Evolutionary conservation across 257 asterid species (phyloP).

Genomic region (Plantago ovata): DNA sequence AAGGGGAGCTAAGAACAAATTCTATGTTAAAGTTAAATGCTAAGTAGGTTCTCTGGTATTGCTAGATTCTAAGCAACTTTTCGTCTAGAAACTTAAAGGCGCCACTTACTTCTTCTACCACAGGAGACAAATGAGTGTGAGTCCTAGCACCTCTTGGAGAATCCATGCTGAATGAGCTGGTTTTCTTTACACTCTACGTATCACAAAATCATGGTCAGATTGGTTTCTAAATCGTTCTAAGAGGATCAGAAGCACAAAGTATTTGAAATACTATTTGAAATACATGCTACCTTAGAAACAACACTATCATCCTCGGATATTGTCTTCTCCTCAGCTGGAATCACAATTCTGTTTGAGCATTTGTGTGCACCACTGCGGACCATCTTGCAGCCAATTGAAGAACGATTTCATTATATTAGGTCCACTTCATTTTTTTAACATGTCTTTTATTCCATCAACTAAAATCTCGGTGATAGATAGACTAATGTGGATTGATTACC

Average conservation of each 20-base stretch:
- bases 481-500: constrained; percentile 49
- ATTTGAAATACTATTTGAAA: constrained; percentile 11
- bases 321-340: constrained; percentile 49
- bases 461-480: no score
- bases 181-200: constrained; percentile 25
- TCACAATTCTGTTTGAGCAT: constrained; percentile 50
- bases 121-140: constrained; percentile 46
- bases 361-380: constrained; percentile 78
- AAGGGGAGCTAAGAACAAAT: neutral
- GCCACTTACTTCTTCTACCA: constrained; percentile 62
- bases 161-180: constrained; percentile 25
- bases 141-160: constrained; percentile 30
- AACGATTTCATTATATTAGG: neutral
- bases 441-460: no score
- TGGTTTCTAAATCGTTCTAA: neutral
- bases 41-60: neutral
- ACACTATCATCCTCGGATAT: constrained; percentile 43
- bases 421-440: no score
- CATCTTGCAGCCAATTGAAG: constrained; percentile 42
- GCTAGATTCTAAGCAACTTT: neutral
- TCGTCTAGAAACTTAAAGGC: neutral
- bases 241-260: neutral
- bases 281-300: constrained; percentile 18
- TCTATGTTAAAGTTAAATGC: neutral
- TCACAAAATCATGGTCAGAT: neutral